phyloP scores from a whole-genome alignment of 345 rosid species.

The Lenwebbia sp. region DNA sequence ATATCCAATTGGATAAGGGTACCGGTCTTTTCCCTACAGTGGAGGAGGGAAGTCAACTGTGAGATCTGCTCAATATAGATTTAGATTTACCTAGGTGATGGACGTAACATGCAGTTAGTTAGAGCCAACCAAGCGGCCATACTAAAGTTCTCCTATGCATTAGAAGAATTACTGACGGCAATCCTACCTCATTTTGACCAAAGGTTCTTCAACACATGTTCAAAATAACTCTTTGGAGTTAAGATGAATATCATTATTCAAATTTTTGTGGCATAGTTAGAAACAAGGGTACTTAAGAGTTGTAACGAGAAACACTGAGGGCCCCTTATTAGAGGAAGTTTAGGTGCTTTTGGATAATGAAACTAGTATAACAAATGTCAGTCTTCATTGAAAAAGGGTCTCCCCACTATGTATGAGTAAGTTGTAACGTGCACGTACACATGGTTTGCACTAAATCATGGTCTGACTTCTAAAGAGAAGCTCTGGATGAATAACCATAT shows the following conservation, averaged over 20 bases:
- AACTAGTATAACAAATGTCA: background rate
- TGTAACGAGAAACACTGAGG: background rate
- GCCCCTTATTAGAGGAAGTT: background rate
- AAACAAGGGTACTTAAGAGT: background rate
- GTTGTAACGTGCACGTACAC: background rate
- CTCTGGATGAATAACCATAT: background rate
- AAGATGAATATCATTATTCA: background rate
- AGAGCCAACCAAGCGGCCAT: background rate
- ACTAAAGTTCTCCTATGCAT: background rate
- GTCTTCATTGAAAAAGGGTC: background rate
- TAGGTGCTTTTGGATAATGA: background rate
- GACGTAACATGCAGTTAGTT: background rate
- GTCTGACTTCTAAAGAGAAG: background rate
- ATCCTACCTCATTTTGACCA: background rate
- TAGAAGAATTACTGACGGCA: background rate
- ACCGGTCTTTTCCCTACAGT: constrained; percentile 77
- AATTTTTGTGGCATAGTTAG: background rate
- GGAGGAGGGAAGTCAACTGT: background rate
- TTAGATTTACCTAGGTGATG: background rate
- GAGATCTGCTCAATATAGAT: background rate
- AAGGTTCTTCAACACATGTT: background rate
- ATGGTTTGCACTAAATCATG: background rate
- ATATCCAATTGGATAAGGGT: constrained; percentile 90
- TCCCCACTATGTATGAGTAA: background rate
- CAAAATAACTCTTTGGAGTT: background rate